Percentiles rank a stretch among this genome's conserved stretches.
Conservation (phyloP, 495 filamentous ascomycete species). For the Trichoderma virens region DNA sequence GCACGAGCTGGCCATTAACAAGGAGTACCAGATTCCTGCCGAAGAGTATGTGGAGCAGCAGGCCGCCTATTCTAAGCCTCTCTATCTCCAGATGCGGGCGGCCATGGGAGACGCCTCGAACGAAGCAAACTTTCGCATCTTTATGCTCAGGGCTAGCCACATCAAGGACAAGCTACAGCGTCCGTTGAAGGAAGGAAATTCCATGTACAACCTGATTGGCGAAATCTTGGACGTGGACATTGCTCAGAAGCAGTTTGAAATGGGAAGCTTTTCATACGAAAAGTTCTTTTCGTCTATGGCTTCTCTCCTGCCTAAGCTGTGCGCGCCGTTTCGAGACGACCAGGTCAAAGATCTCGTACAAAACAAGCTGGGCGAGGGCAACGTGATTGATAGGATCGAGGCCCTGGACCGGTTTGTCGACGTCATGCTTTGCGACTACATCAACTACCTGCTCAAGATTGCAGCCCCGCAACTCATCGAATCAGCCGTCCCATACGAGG, state of each 20-base stretch:
- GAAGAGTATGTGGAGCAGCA: constrained; percentile 44
- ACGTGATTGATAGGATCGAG: constrained; percentile 77
- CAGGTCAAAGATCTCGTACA: constrained; percentile 73
- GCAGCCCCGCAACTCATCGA: constrained; percentile 75
- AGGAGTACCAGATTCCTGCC: constrained; percentile 56
- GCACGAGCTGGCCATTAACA: constrained; percentile 88
- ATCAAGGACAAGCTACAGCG: constrained; percentile 77
- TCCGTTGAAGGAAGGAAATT: constrained; percentile 69
- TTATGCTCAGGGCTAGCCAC: constrained; percentile 76
- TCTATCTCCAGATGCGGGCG: constrained; percentile 69
- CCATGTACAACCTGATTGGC: constrained; percentile 74
- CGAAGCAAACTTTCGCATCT: constrained; percentile 55
- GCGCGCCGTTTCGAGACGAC: constrained; percentile 81
- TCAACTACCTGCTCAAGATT: constrained; percentile 82
- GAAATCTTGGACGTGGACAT: constrained; percentile 77
- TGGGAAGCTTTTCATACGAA: constrained; percentile 85
- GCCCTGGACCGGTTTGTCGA: constrained; percentile 82
- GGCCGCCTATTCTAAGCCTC: constrained; percentile 46
- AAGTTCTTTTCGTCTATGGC: constrained; percentile 89
- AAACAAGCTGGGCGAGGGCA: constrained; percentile 57
- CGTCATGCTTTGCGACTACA: constrained; percentile 86
- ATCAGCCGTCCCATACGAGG: constrained; percentile 74
- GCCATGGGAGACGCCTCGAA: constrained; percentile 66
- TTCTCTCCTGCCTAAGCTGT: constrained; percentile 82
- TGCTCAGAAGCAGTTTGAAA: constrained; percentile 65